Evolutionary conservation across 2,329 filamentous ascomycete species (phyloP), one percentile per base, ranked within the genome.

Genomic region (Pleochaeta shiraiana): DNA sequence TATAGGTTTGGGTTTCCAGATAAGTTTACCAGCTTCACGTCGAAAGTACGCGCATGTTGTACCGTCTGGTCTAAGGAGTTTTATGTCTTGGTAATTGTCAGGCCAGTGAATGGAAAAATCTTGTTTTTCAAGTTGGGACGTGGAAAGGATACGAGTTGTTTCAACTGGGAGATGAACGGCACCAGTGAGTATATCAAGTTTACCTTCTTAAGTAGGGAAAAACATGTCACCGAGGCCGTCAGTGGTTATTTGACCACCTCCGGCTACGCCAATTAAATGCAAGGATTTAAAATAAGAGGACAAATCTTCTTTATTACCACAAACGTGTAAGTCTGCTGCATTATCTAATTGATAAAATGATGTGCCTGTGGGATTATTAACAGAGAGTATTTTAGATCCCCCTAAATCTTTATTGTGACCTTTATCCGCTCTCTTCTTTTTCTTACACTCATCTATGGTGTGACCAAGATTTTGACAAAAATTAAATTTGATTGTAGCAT

Each of bases 81-180:
- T 31, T 30, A 34, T 26, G 30, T 59, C 55, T 4, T 59, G 55
- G 26, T 59, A 59, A 34, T 59, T 59, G 28, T n/a, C 28, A 21
- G 26, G 55, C 55, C 11, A 59, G 30, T 59, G 12, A 3, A 59
- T 59, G 4, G 26, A 59, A 34, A 59, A n/a, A 11, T 28, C 30
- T 34, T 59, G 47, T 59, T 34, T 59, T 59, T 59, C 55, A 19
- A 59, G 30, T 59, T 59, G 55, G 11, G 55, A 59, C 19, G 55
- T 59, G 30, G 55, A 59, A n/a, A 59, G 5, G 33, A 59, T 59
- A 31, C 55, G 55, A 59, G 55, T 59, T 19, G 30, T 31, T n/a
- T 59, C 55, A 21, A 24, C 26, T n/a, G 55, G 14, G 19, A 59
- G 26, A 26, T 59, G 55, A 59, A 59, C 33, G 21, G 55, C 55